A percentile compares a stretch with the other conserved stretches of the same genome.
Evolutionary conservation across 108 stramenopile genomes (phyloP).

Genomic region (Cylindrotheca fusiformis): DNA sequence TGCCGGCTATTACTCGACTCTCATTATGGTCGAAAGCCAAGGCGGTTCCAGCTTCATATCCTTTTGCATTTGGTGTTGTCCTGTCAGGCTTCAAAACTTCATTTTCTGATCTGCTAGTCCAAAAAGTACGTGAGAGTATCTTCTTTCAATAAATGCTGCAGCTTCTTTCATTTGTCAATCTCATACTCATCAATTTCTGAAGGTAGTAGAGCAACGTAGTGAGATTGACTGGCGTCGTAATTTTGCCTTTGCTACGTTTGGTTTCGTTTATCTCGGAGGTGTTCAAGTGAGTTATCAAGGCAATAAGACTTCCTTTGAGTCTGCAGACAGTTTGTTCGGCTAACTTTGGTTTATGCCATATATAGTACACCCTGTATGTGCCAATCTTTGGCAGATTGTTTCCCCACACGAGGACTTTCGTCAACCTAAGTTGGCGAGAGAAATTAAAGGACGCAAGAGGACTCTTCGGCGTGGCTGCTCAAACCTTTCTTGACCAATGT

Average conservation of each 20-base stretch:
- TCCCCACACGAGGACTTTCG: slow-evolving; percentile 72
- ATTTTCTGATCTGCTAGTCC: slow-evolving; percentile 75
- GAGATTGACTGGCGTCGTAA: slow-evolving; percentile 88
- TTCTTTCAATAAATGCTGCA: background rate
- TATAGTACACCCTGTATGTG: slow-evolving; percentile 62
- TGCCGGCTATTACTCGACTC: slow-evolving; percentile 6
- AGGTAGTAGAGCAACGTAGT: slow-evolving; percentile 67
- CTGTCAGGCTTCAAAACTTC: slow-evolving; percentile 82
- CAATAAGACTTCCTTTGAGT: no score
- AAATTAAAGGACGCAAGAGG: slow-evolving; percentile 74
- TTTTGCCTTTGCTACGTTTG: slow-evolving; percentile 86
- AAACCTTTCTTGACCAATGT: slow-evolving; percentile 45
- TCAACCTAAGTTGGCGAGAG: slow-evolving; percentile 57
- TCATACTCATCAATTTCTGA: background rate
- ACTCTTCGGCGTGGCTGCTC: slow-evolving; percentile 31
- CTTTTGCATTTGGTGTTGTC: slow-evolving; percentile 82
- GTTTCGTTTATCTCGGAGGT: slow-evolving; percentile 85
- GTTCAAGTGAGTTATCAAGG: slow-evolving; percentile 56
- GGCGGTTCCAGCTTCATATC: slow-evolving; percentile 59
- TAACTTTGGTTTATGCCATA: background rate
- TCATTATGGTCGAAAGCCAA: slow-evolving; percentile 29
- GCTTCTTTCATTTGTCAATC: background rate
- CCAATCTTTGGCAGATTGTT: slow-evolving; percentile 78
- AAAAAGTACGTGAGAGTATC: slow-evolving; percentile 26
- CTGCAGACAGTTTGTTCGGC: background rate